A percentile compares a stretch with the other conserved stretches of the same genome.
phyloP scores from a whole-genome alignment of 1,284 basidiomycete genomes.

The Ganoderma multipileum region DNA sequence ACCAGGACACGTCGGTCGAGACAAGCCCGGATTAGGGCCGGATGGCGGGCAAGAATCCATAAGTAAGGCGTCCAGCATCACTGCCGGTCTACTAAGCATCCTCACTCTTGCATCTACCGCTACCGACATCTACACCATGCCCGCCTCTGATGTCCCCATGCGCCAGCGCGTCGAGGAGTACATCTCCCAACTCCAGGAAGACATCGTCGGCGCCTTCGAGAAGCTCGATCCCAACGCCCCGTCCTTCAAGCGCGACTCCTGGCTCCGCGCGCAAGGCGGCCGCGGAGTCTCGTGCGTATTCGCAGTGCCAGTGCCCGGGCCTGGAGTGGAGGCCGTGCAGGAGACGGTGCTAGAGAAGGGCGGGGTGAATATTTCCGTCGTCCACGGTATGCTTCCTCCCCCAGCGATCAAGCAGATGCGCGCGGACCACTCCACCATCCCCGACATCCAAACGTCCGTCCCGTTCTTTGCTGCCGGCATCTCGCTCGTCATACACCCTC shows the following conservation, averaged over 20 bases:
- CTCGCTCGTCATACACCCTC: conserved; percentile 92
- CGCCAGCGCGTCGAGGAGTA: conserved; percentile 83
- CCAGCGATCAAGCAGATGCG: conserved; percentile 95
- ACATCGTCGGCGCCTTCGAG: conserved; percentile 85
- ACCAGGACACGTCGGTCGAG: conserved; percentile 15
- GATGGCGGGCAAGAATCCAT: conserved; percentile 13
- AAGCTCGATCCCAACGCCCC: conserved; percentile 76
- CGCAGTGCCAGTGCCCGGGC: conserved; percentile 56
- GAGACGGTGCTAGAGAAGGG: conserved; percentile 89
- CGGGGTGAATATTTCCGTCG: conserved; percentile 94
- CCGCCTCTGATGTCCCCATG: conserved; percentile 58
- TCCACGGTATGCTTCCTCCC: conserved; percentile 89
- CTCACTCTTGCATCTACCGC: neutral
- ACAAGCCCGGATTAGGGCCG: conserved; percentile 25
- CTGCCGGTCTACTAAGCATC: conserved; percentile 13
- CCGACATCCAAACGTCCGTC: conserved; percentile 68
- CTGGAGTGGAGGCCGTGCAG: conserved; percentile 34
- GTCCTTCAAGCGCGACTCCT: conserved; percentile 86
- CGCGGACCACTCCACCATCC: conserved; percentile 85
- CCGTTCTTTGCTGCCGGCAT: conserved; percentile 96
- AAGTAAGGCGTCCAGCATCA: conserved; percentile 3
- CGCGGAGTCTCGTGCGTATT: conserved; percentile 91
- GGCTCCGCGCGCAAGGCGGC: conserved; percentile 87
- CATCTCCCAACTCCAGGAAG: conserved; percentile 81
- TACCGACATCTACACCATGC: conserved; percentile 15